These are phyloP conservation scores for Puccinia triticina DNA, from an alignment of 1,284 basidiomycete species.

Conservation along the genomic window DNA sequence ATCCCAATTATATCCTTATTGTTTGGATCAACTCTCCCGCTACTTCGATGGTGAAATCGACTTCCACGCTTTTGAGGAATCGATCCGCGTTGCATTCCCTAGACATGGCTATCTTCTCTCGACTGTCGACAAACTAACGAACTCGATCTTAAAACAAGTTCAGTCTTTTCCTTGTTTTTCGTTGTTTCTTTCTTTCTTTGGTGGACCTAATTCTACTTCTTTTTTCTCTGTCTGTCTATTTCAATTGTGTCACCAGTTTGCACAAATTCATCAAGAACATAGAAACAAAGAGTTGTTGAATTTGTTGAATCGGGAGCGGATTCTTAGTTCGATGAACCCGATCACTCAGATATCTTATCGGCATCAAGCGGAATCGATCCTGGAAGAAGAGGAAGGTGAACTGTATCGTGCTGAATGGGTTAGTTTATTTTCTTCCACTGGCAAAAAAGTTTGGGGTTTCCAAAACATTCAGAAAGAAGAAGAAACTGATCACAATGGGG, in stretches of 20 bases:
- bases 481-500: neutral
- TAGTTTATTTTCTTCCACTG: constrained; percentile 10
- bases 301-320: constrained; percentile 37
- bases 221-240: neutral
- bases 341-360: constrained; percentile 46
- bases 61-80: constrained; percentile 41
- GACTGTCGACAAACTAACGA: constrained; percentile 46
- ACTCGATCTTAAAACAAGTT: constrained; percentile 49
- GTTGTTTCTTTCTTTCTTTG: neutral
- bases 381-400: constrained; percentile 42
- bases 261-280: constrained; percentile 47
- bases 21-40: constrained; percentile 40
- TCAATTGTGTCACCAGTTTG: constrained; percentile 32
- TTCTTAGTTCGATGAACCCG: neutral
- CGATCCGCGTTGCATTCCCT: constrained; percentile 44
- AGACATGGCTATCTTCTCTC: constrained; percentile 36
- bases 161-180: neutral
- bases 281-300: constrained; percentile 45
- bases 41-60: constrained; percentile 51
- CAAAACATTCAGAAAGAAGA: neutral
- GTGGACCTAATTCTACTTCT: neutral
- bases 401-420: constrained; percentile 51
- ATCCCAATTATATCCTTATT: constrained; percentile 39
- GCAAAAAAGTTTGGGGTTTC: neutral
- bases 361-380: constrained; percentile 27